Evolutionary conservation across 1,284 basidiomycete genomes (phyloP).

Genomic region (Boletus subluridellus): DNA sequence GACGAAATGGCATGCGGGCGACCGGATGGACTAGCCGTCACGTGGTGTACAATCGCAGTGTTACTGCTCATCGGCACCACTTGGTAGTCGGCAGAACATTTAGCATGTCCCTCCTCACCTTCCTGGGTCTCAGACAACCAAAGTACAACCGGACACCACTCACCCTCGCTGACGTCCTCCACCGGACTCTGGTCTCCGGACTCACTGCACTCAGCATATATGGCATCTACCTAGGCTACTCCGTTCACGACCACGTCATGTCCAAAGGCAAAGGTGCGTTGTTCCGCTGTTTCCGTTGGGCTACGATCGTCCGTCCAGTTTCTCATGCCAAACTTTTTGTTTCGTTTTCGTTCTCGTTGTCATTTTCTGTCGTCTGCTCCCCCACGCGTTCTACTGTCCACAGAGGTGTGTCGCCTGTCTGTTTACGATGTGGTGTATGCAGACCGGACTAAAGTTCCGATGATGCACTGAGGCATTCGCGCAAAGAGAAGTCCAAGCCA

Average conservation of each 20-base stretch:
- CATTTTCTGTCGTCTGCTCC: background rate
- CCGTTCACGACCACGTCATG: conserved; percentile 32
- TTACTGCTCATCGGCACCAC: no score
- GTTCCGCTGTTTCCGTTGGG: background rate
- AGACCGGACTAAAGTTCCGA: background rate
- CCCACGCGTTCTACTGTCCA: no score
- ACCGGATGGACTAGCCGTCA: conserved; percentile 1
- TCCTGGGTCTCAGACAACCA: conserved; percentile 26
- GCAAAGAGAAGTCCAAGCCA: conserved; percentile 24
- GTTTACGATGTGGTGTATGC: background rate
- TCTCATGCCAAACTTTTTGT: background rate
- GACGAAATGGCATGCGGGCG: no score
- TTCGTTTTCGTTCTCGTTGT: background rate
- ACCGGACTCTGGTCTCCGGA: conserved; percentile 31
- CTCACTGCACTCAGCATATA: conserved; percentile 30
- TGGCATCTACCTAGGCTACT: conserved; percentile 34
- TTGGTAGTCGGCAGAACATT: background rate
- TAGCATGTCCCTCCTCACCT: conserved; percentile 28
- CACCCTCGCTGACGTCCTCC: conserved; percentile 30
- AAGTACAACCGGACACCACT: conserved; percentile 23
- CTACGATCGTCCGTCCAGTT: background rate
- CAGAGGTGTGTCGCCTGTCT: conserved; percentile 21
- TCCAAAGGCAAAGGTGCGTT: conserved; percentile 33
- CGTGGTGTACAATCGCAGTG: background rate
- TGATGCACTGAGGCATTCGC: conserved; percentile 22